Conservation (phyloP, 768 basidiomycete genomes). For the Serendipita vermifera region DNA sequence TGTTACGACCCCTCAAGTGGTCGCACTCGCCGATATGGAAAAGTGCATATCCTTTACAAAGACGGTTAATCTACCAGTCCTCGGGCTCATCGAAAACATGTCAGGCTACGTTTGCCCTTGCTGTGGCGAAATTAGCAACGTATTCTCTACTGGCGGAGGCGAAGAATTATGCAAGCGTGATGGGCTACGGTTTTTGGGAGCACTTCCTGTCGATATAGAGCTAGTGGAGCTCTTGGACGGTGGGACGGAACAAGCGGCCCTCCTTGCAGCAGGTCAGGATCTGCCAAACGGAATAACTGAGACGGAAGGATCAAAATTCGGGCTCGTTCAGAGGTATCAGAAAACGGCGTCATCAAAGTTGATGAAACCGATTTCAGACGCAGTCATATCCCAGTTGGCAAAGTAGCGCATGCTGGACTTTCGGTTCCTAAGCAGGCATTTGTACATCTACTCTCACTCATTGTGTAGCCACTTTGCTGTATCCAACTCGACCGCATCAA, state of each 20-base stretch:
- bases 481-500: no score
- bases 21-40: slow-evolving; percentile 87
- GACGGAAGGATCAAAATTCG: slow-evolving; percentile 28
- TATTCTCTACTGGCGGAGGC: slow-evolving; percentile 91
- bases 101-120: slow-evolving; percentile 96
- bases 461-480: no score
- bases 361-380: slow-evolving; percentile 49
- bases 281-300: no score
- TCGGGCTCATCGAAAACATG: slow-evolving; percentile 97
- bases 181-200: slow-evolving; percentile 64
- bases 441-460: no score
- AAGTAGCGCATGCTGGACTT: no score
- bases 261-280: no score
- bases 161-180: slow-evolving; percentile 74
- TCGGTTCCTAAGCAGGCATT: no score
- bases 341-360: slow-evolving; percentile 56
- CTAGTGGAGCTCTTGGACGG: slow-evolving; percentile 77
- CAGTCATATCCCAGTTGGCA: no score
- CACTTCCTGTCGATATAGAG: slow-evolving; percentile 86
- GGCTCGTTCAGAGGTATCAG: slow-evolving; percentile 47
- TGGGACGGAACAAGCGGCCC: slow-evolving; percentile 24
- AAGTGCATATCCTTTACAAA: slow-evolving; percentile 95
- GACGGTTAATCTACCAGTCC: slow-evolving; percentile 68
- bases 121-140: slow-evolving; percentile 87
- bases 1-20: slow-evolving; percentile 95